Evolutionary conservation across 2,329 filamentous ascomycete species (phyloP).

Genomic region (Aspergillus phoenicis): DNA sequence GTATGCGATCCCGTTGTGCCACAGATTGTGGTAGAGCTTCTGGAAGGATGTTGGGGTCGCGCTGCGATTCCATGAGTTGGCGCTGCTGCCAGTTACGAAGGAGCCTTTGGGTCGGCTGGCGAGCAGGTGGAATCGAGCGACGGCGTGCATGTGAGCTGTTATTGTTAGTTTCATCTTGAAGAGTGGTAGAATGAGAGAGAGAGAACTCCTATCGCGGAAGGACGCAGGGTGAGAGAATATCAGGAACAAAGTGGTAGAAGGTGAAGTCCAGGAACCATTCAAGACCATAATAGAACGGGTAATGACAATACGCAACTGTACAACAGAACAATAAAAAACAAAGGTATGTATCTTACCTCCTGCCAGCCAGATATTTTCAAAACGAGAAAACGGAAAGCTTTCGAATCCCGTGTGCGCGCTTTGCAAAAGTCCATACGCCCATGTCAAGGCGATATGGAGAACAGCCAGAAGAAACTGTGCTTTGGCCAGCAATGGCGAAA

Average conservation of each 20-base stretch:
- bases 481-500: constrained; percentile 10
- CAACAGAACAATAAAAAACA: neutral
- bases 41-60: constrained; percentile 4
- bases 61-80: constrained; percentile 28
- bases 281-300: neutral
- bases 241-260: neutral
- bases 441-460: constrained; percentile 19
- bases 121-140: constrained; percentile 28
- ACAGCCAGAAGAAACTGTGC: constrained; percentile 21
- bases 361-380: constrained; percentile 34
- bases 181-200: neutral
- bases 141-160: constrained; percentile 26
- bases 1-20: constrained; percentile 22
- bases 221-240: neutral
- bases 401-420: constrained; percentile 25
- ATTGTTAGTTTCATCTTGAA: neutral
- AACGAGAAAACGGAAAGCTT: constrained; percentile 27
- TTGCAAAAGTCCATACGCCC: constrained; percentile 27
- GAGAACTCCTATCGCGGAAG: neutral
- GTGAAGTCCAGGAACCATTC: neutral
- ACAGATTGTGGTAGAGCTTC: constrained; percentile 20
- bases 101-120: constrained; percentile 32
- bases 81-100: constrained; percentile 33
- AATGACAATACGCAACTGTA: neutral
- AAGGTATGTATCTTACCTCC: constrained; percentile 20